Base-by-base conservation (phyloP, 2,329 filamentous ascomycete species). In the Cordyceps farinosa region DNA sequence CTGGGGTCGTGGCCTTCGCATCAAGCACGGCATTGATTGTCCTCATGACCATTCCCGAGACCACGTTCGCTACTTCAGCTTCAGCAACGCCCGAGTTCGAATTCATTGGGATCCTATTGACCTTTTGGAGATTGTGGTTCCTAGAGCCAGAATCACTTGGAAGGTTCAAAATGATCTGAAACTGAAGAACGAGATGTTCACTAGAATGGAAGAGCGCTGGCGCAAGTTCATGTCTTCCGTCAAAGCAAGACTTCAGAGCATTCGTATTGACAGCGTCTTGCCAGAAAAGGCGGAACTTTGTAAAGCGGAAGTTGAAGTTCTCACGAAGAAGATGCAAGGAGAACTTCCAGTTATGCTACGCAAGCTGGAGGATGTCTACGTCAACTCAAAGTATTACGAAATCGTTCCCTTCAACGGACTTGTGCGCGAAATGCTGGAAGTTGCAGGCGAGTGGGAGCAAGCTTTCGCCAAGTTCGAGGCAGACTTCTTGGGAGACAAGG, bases 401-500 rank as follows among this genome's bases (percentile, higher is more conserved):
- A 89, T 97, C 61, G 93, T 98, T 56, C 95, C 96, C 0, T 84
- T 99, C 66, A 99, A 98, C 69, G 84, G 89, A 63, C 90, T 94
- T 8, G 86, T 97, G 56, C 88, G 94, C 68, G 90, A 91, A 62
- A 95, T 97, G 81, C 88, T 98, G 67, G 93, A 97, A 72, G 96
- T 91, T 69, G 93, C 94, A 4, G 88, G 92, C 27, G 91, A 93
- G 67, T 99, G 95, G 95, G 96, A 99, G 71, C 87, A 89, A 30
- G 87, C 87, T 0, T 99, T 99, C 77, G 83, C 87, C 62, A 90
- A 95, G 61, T 98, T 99, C 65, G 96, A 99, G 73, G 86, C 88
- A 50, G 90, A 96, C 69, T 99, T 94, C 77, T 89, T 99, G 70
- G 94, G 94, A 0, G 96, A 99, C 74, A 98, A 96, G 71, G 95